A percentile compares a stretch with the other conserved stretches of the same genome.
phyloP scores from a whole-genome alignment of 306 rosid genomes.

The Sophora flavescens region DNA sequence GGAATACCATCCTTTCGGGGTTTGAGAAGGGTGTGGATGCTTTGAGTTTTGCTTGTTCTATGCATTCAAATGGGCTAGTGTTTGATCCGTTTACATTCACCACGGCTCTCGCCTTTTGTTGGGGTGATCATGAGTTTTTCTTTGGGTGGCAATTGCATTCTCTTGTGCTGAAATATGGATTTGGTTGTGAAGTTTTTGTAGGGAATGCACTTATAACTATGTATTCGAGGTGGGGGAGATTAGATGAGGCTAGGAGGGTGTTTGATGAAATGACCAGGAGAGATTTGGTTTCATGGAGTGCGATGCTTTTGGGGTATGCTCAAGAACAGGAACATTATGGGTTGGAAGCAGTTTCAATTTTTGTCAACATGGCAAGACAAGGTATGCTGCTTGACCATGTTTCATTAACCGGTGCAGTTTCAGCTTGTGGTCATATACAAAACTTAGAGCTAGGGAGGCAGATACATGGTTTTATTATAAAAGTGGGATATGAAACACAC shows the following conservation, averaged over 20 bases:
- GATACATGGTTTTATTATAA: conserved; percentile 68
- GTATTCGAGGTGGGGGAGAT: conserved; percentile 72
- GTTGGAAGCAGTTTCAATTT: conserved; percentile 62
- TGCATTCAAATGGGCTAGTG: conserved; percentile 63
- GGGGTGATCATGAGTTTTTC: conserved; percentile 55
- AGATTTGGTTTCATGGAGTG: conserved; percentile 84
- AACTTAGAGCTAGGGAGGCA: conserved; percentile 71
- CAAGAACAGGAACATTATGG: conserved; percentile 75
- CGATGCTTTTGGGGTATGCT: conserved; percentile 77
- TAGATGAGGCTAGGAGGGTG: conserved; percentile 66
- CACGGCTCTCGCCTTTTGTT: conserved; percentile 72
- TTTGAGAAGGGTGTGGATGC: conserved; percentile 67
- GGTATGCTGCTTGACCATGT: conserved; percentile 76
- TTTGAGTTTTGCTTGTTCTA: conserved; percentile 61
- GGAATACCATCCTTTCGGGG: conserved; percentile 89
- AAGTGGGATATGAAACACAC: conserved; percentile 67
- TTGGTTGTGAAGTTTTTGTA: conserved; percentile 65
- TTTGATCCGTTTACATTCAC: conserved; percentile 77
- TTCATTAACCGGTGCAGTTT: conserved; percentile 74
- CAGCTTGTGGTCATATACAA: conserved; percentile 78
- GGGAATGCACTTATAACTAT: conserved; percentile 80
- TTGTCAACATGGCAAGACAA: conserved; percentile 69
- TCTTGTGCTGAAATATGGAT: conserved; percentile 64
- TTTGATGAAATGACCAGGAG: conserved; percentile 71
- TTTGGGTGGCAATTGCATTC: conserved; percentile 80